A percentile compares a stretch with the other conserved stretches of the same genome.
These are phyloP conservation scores for Gliomastix tumulicola DNA, from an alignment of 2,329 filamentous ascomycete species.

Conservation along the genomic window DNA sequence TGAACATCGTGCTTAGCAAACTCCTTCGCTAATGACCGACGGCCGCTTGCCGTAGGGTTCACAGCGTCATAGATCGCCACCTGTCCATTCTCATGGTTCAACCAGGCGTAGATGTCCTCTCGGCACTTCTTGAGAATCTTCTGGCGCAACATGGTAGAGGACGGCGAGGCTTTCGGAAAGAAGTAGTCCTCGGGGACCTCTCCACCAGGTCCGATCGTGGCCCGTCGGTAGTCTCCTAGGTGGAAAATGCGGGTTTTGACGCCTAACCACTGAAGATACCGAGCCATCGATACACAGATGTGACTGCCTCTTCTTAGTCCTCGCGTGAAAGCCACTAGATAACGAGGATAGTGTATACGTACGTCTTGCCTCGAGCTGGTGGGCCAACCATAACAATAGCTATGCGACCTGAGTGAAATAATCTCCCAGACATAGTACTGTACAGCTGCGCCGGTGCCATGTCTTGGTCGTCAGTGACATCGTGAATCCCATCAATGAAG, in stretches of 20 bases:
- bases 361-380: constrained; percentile 93
- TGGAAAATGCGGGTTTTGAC: constrained; percentile 99
- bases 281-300: constrained; percentile 89
- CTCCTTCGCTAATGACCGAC: constrained; percentile 83
- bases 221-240: constrained; percentile 89
- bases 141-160: constrained; percentile 87
- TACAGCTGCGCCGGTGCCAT: constrained; percentile 95
- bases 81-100: constrained; percentile 96
- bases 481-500: constrained; percentile 95
- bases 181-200: constrained; percentile 96
- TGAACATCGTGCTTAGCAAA: constrained; percentile 97
- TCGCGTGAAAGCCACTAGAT: no score
- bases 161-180: constrained; percentile 86
- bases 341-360: no score
- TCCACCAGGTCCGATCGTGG: constrained; percentile 75
- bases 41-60: constrained; percentile 78
- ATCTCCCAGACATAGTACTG: constrained; percentile 92
- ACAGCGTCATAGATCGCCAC: constrained; percentile 98
- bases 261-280: constrained; percentile 93
- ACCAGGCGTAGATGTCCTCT: constrained; percentile 92
- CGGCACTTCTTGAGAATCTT: constrained; percentile 97
- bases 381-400: constrained; percentile 96
- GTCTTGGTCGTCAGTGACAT: constrained; percentile 72
- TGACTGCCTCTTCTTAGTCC: constrained; percentile 61
- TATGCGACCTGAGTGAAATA: constrained; percentile 96